Conservation (phyloP, 1,284 basidiomycete species). For the Sporisorium graminicola region DNA sequence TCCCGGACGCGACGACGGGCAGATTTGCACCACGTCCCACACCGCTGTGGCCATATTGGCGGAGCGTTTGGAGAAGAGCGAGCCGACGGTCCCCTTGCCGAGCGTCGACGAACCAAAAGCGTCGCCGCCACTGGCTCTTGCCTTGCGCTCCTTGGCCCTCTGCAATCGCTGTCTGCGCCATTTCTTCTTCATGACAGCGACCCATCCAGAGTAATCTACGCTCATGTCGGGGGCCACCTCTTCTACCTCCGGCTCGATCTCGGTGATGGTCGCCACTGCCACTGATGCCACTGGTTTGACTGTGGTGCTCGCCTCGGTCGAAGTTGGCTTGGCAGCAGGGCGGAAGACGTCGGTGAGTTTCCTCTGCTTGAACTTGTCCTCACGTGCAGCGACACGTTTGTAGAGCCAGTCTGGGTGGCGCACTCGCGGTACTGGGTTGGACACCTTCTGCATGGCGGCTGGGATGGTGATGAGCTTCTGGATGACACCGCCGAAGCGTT, state of each 20-base stretch:
- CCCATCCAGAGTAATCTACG: conserved; percentile 81
- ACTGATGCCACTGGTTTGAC: conserved; percentile 15
- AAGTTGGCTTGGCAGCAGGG: conserved; percentile 63
- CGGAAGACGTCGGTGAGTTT: conserved; percentile 96
- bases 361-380: conserved; percentile 98
- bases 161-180: conserved; percentile 78
- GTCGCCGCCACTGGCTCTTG: conserved; percentile 19
- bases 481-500: conserved; percentile 95
- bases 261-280: conserved; percentile 23
- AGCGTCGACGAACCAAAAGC: conserved; percentile 18
- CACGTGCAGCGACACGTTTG: conserved; percentile 85
- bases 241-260: conserved; percentile 36
- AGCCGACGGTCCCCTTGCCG: conserved; percentile 68
- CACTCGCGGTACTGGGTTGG: conserved; percentile 95
- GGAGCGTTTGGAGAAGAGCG: conserved; percentile 83
- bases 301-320: conserved; percentile 17
- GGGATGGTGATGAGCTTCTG: conserved; percentile 99
- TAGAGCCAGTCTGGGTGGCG: conserved; percentile 98
- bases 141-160: conserved; percentile 71
- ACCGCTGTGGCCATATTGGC: conserved; percentile 77
- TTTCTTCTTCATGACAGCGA: conserved; percentile 81
- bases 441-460: conserved; percentile 96
- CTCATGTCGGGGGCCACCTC: conserved; percentile 63
- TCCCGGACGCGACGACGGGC: conserved; percentile 81
- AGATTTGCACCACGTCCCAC: conserved; percentile 95